Percentiles rank a stretch among this genome's conserved stretches.
phyloP scores from a whole-genome alignment of 2,329 filamentous ascomycete species.

The Onygenales sp. region DNA sequence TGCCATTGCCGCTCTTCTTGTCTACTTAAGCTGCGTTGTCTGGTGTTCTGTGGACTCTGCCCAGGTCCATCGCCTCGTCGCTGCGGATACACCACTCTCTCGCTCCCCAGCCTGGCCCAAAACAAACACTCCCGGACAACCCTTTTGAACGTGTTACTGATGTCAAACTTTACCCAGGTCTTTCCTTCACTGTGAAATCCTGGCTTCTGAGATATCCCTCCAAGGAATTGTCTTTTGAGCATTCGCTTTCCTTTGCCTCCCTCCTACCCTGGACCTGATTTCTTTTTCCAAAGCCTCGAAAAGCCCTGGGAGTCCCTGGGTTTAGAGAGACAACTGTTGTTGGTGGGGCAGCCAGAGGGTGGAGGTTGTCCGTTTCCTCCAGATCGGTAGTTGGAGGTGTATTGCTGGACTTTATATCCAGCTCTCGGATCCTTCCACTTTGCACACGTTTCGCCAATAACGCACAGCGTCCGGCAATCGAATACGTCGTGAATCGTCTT shows the following conservation, averaged over 20 bases:
- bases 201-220: not conserved
- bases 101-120: not conserved
- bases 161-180: not conserved
- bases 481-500: constrained; percentile 2
- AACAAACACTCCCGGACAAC: not conserved
- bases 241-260: not conserved
- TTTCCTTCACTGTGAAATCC: not conserved
- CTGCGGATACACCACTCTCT: not conserved
- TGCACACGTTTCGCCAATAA: not conserved
- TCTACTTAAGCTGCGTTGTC: not conserved
- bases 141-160: not conserved
- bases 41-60: too few species aligned
- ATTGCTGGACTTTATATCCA: not conserved
- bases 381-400: constrained; percentile 1
- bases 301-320: not conserved
- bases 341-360: constrained; percentile 10
- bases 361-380: constrained; percentile 4
- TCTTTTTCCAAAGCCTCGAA: not conserved
- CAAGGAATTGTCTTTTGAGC: not conserved
- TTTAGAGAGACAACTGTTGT: constrained; percentile 4
- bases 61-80: not conserved
- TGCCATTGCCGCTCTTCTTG: not conserved
- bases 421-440: not conserved
- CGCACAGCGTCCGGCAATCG: not conserved
- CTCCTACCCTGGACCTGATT: not conserved